Evolutionary conservation across 148 eudicot genomes (phyloP), one percentile per base, ranked within the genome.

Genomic region (Rhododendron ovatum): DNA sequence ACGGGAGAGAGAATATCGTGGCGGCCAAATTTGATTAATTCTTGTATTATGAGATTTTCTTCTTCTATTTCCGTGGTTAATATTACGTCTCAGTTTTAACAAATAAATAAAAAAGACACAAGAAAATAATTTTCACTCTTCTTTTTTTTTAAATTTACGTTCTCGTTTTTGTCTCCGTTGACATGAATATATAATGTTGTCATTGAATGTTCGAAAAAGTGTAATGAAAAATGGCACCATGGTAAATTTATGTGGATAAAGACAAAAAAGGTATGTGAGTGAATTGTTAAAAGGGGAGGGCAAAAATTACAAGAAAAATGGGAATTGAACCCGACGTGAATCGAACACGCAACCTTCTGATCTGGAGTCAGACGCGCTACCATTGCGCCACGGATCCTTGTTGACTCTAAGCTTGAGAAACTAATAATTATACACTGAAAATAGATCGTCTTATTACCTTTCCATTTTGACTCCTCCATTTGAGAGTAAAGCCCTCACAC

Each of bases 351-450:
- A 85, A 85, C 82, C 82, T 85, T 85, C 86, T 85, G 86, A 85
- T 85, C 82, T 85, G 86, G 86, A 77, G 86, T 85, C 86, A 85
- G 86, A 85, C 86, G 86, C 86, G 86, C 86, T 85, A 85, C 86
- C 86, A 85, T 85, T 85, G 86, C 86, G 86, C 86, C 86, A 85
- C 86, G 83, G 82, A 85, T 85, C 87, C 87, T 39, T 80, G 35
- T 22, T 18, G 51, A 59, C 8, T 20, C 12, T 8, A 24, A 0
- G 3, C 11, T 2, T 22, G 12, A 22, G 5, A 24, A 7, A 1
- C 0, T 0, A 3, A 1, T 5, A 59, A 5, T 59, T 59, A 59
- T 22, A 6, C n/a, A 9, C 26, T 51, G 13, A 2, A 11, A 2
- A 11, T 51, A 51, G 55, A 17, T 55, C 0, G 61, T 55, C 22